Percentiles rank a stretch among this genome's conserved stretches.
Conservation (phyloP, 768 basidiomycete genomes). For the Leccinum imitatum region DNA sequence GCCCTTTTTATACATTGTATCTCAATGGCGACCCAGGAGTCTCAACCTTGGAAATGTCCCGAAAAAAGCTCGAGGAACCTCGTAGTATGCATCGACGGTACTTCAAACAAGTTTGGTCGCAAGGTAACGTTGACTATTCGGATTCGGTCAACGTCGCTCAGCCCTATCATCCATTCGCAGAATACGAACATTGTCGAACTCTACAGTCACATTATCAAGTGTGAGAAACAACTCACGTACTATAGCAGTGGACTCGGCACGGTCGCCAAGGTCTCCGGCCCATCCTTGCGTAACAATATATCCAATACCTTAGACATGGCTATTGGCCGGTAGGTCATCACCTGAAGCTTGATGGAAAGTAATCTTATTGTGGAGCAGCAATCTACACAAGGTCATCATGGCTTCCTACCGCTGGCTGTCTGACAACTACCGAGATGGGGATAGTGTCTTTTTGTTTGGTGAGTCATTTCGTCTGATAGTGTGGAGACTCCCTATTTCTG, state of each 20-base stretch:
- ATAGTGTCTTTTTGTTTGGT: conserved; percentile 44
- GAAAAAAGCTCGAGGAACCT: conserved; percentile 14
- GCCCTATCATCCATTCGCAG: conserved; percentile 8
- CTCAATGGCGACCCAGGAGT: no score
- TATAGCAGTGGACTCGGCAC: conserved; percentile 44
- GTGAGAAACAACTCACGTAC: conserved; percentile 36
- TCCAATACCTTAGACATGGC: conserved; percentile 33
- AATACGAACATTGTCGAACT: conserved; percentile 44
- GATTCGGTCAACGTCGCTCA: not conserved
- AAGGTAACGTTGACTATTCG: conserved; percentile 22
- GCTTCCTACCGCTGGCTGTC: conserved; percentile 42
- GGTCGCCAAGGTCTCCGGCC: conserved; percentile 26
- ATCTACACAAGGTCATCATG: conserved; percentile 35
- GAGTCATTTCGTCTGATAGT: not conserved
- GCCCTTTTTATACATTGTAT: no score
- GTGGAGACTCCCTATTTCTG: not conserved
- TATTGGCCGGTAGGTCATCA: conserved; percentile 34
- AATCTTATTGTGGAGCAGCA: conserved; percentile 25
- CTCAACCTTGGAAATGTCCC: no score
- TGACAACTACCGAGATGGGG: conserved; percentile 37
- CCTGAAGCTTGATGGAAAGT: not conserved
- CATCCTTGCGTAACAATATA: conserved; percentile 21
- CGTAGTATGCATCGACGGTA: conserved; percentile 41
- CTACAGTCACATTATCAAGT: conserved; percentile 35
- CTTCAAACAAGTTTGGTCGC: conserved; percentile 37